Evolutionary conservation across 257 asterid genomes (phyloP).

Genomic region (Henckelia pumila): DNA sequence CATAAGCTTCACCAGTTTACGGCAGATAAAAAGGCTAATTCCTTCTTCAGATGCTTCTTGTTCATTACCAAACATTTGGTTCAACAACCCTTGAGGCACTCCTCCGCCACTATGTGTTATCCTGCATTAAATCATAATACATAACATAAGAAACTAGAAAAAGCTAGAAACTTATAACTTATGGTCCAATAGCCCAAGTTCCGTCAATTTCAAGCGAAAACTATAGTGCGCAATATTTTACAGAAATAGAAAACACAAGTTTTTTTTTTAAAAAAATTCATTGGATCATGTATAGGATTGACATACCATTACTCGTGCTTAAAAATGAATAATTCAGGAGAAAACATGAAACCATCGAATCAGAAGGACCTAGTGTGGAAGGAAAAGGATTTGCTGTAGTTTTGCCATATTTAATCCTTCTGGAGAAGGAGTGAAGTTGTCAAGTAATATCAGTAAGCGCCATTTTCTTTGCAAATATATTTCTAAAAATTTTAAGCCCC

Average conservation of each 20-base stretch:
- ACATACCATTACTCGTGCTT: neutral
- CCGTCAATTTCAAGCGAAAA: neutral
- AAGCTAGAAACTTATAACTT: neutral
- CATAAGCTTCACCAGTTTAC: constrained; percentile 92
- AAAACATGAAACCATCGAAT: neutral
- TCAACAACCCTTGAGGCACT: constrained; percentile 67
- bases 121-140: constrained; percentile 36
- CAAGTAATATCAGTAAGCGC: neutral
- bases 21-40: constrained; percentile 73
- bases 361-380: neutral
- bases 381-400: neutral
- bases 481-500: neutral
- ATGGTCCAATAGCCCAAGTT: neutral
- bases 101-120: constrained; percentile 81
- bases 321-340: neutral
- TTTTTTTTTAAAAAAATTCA: too few relatives aligned
- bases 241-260: too few relatives aligned
- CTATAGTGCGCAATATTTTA: too few relatives aligned
- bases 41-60: constrained; percentile 71
- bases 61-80: constrained; percentile 71
- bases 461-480: neutral
- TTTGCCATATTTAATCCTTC: neutral
- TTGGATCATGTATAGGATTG: too few relatives aligned
- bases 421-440: neutral
- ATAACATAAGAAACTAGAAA: neutral